Evolutionary conservation across 2,329 filamentous ascomycete species (phyloP).

Genomic region (Parastagonospora nodorum): DNA sequence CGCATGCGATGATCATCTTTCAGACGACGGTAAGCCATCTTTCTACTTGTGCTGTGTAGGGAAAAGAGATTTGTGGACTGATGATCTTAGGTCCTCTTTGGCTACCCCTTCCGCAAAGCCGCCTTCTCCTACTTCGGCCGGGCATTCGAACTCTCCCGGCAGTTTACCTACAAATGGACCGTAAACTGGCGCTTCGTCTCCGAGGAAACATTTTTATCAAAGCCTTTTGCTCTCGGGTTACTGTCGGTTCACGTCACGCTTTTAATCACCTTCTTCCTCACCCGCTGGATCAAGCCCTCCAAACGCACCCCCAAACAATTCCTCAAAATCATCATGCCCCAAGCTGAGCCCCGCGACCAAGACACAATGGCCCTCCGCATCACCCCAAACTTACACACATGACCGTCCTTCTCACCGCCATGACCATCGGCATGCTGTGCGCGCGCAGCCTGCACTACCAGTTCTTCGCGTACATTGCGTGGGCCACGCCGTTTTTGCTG

Average conservation of each 20-base stretch:
- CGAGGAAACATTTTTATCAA: slow-evolving; percentile 77
- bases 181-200: slow-evolving; percentile 98
- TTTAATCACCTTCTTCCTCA: slow-evolving; percentile 68
- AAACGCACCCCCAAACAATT: slow-evolving; percentile 63
- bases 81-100: slow-evolving; percentile 55
- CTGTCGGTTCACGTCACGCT: slow-evolving; percentile 68
- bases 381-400: slow-evolving; percentile 74
- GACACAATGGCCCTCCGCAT: slow-evolving; percentile 62
- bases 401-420: slow-evolving; percentile 76
- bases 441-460: slow-evolving; percentile 92
- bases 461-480: slow-evolving; percentile 90
- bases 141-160: slow-evolving; percentile 88
- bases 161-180: slow-evolving; percentile 97
- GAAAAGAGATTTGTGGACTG: not conserved
- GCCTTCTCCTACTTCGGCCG: slow-evolving; percentile 73
- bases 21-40: slow-evolving; percentile 71
- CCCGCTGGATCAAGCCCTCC: slow-evolving; percentile 74
- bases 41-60: not conserved
- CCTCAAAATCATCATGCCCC: slow-evolving; percentile 52
- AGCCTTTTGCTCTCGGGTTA: slow-evolving; percentile 69
- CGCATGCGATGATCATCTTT: slow-evolving; percentile 71
- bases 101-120: slow-evolving; percentile 71
- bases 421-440: slow-evolving; percentile 80
- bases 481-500: slow-evolving; percentile 84
- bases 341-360: slow-evolving; percentile 55